A percentile compares a stretch with the other conserved stretches of the same genome.
Conservation (phyloP, 75 land plant genomes). For the Picea glauca region DNA sequence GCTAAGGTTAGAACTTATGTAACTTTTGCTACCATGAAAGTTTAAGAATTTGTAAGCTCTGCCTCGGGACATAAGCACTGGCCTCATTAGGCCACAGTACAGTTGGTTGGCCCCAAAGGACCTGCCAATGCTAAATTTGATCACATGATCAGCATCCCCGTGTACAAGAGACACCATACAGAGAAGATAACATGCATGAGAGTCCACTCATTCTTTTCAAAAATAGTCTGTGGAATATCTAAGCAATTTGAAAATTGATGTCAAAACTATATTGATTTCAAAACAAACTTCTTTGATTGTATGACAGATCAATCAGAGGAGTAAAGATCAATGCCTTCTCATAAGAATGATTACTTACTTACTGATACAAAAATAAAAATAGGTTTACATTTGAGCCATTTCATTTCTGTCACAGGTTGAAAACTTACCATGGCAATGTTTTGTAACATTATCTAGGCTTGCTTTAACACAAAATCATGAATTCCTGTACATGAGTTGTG, state of each 20-base stretch:
- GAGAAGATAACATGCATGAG: neutral
- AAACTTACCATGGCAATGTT: neutral
- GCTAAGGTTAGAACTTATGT: neutral
- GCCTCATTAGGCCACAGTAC: neutral
- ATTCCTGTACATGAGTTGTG: slow-evolving; percentile 6
- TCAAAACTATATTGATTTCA: too few relatives aligned
- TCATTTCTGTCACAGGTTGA: slow-evolving; percentile 9
- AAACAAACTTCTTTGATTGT: too few relatives aligned
- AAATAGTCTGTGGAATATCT: neutral
- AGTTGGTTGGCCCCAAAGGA: neutral
- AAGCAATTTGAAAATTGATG: neutral
- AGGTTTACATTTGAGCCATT: slow-evolving; percentile 4
- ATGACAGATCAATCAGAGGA: neutral
- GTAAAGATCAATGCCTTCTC: neutral
- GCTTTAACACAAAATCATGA: neutral
- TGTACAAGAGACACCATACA: neutral
- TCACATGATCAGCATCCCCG: neutral
- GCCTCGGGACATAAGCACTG: neutral
- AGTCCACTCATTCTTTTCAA: neutral
- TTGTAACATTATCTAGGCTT: neutral
- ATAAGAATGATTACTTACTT: slow-evolving; percentile 1
- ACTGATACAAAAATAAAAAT: neutral
- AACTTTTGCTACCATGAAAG: neutral
- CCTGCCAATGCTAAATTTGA: neutral
- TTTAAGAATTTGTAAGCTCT: neutral